Percentiles rank a stretch among this genome's conserved stretches.
These are phyloP conservation scores for Boletus subcaerulescens DNA, from an alignment of 768 basidiomycete genomes.

Conservation along the genomic window DNA sequence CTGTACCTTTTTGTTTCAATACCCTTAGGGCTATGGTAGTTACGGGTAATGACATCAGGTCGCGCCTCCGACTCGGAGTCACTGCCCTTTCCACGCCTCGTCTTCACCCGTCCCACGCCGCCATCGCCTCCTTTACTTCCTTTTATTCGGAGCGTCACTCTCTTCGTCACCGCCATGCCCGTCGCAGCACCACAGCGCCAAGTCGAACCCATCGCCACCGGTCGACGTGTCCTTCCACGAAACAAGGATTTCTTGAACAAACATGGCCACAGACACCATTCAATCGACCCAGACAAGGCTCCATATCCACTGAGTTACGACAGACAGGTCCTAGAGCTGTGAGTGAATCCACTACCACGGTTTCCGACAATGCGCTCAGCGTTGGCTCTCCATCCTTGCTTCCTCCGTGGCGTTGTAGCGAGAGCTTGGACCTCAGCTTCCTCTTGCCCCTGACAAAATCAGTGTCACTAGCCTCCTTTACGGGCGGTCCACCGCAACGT, in stretches of 20 bases:
- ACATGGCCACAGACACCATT: conserved; percentile 63
- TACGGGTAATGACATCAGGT: not conserved
- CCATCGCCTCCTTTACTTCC: not conserved
- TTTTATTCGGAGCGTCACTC: not conserved
- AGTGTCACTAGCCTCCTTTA: conserved; percentile 59
- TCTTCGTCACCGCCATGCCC: conserved; percentile 14
- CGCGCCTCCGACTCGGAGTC: not conserved
- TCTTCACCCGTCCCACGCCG: conserved; percentile 9
- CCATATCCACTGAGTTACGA: conserved; percentile 79
- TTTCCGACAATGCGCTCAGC: conserved; percentile 4
- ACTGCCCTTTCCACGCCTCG: conserved; percentile 11
- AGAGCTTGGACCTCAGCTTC: conserved; percentile 53
- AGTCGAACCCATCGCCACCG: conserved; percentile 19
- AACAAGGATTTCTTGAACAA: conserved; percentile 59
- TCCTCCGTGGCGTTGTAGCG: conserved; percentile 33
- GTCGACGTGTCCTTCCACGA: conserved; percentile 32
- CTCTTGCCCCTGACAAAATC: conserved; percentile 47
- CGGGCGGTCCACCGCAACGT: conserved; percentile 46
- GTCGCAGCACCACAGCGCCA: conserved; percentile 16
- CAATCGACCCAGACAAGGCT: conserved; percentile 70
- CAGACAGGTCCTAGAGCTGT: conserved; percentile 66
- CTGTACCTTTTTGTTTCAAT: too few relatives aligned
- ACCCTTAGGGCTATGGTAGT: not conserved
- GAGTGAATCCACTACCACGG: conserved; percentile 24
- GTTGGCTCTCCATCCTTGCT: not conserved